Evolutionary conservation across 2,329 filamentous ascomycete species (phyloP).

Genomic region (Sporothrix brasiliensis): DNA sequence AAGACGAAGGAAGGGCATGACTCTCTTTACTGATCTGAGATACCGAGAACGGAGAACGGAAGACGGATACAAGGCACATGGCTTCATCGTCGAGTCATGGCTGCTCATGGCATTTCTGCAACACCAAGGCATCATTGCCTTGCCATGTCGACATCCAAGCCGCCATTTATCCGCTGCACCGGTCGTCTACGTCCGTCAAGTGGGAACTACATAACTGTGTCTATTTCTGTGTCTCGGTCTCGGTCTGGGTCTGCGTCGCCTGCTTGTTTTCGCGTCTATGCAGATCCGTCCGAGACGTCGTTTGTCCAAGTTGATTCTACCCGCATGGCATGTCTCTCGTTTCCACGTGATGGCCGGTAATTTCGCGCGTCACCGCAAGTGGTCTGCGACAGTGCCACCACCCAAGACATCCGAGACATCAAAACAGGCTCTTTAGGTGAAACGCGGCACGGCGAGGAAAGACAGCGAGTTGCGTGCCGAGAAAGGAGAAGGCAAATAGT

Average conservation of each 20-base stretch:
- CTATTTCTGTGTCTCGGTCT: neutral
- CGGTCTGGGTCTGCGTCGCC: neutral
- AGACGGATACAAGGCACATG: neutral
- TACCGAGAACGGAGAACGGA: conserved; percentile 3
- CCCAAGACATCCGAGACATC: conserved; percentile 2
- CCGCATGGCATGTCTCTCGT: conserved; percentile 4
- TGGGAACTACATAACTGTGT: neutral
- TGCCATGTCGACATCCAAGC: neutral
- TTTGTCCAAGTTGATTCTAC: neutral
- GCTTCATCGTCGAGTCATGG: conserved; percentile 16
- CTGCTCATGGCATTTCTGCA: conserved; percentile 22
- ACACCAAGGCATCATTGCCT: neutral
- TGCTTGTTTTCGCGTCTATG: conserved; percentile 14
- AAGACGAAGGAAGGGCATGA: too few species aligned
- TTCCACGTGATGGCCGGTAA: conserved; percentile 5
- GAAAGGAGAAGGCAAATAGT: neutral
- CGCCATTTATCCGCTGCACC: conserved; percentile 6
- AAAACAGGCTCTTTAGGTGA: conserved; percentile 24
- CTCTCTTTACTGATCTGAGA: neutral
- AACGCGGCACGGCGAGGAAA: conserved; percentile 29
- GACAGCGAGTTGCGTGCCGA: neutral
- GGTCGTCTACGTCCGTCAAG: neutral
- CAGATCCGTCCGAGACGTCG: neutral
- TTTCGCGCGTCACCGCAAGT: neutral
- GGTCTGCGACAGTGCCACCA: conserved; percentile 19